These are phyloP conservation scores for Leptosphaerulina australis DNA, from an alignment of 2,329 filamentous ascomycete species.

Conservation along the genomic window DNA sequence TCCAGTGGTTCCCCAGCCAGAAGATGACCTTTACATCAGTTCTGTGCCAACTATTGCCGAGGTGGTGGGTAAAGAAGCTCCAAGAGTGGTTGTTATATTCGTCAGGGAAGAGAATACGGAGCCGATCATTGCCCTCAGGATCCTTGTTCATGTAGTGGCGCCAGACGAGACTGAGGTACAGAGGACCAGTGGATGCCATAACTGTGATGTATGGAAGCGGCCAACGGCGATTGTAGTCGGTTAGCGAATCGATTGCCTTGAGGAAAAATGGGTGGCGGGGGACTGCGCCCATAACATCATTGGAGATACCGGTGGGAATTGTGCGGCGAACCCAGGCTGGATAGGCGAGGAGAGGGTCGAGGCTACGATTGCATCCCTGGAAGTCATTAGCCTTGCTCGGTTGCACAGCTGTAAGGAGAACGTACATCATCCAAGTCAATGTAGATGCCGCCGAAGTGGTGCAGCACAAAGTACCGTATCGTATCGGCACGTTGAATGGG, in stretches of 20 bases:
- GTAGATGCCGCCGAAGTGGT: constrained; percentile 79
- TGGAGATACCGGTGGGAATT: constrained; percentile 76
- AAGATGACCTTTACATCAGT: constrained; percentile 69
- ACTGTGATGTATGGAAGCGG: constrained; percentile 74
- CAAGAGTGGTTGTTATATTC: constrained; percentile 72
- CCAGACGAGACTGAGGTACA: constrained; percentile 78
- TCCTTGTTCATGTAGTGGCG: constrained; percentile 69
- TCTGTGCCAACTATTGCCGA: constrained; percentile 70
- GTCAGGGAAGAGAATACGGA: constrained; percentile 71
- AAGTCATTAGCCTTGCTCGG: constrained; percentile 9
- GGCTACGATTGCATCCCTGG: constrained; percentile 69
- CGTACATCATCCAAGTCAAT: constrained; percentile 76
- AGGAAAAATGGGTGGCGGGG: constrained; percentile 77
- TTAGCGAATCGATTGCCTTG: constrained; percentile 69
- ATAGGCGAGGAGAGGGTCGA: constrained; percentile 72
- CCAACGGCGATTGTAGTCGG: constrained; percentile 72
- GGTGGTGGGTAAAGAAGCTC: constrained; percentile 73
- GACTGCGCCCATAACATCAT: constrained; percentile 78
- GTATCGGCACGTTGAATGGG: constrained; percentile 79
- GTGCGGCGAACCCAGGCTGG: constrained; percentile 74
- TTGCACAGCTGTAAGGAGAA: constrained; percentile 2
- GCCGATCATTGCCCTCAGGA: constrained; percentile 57
- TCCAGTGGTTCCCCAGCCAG: constrained; percentile 65
- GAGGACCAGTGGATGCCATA: constrained; percentile 77
- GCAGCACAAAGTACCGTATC: constrained; percentile 79